Percentiles rank a stretch among this genome's conserved stretches.
These are phyloP conservation scores for Mortierella sp. DNA, from an alignment of 371 early-diverging fungal species.

Conservation along the genomic window DNA sequence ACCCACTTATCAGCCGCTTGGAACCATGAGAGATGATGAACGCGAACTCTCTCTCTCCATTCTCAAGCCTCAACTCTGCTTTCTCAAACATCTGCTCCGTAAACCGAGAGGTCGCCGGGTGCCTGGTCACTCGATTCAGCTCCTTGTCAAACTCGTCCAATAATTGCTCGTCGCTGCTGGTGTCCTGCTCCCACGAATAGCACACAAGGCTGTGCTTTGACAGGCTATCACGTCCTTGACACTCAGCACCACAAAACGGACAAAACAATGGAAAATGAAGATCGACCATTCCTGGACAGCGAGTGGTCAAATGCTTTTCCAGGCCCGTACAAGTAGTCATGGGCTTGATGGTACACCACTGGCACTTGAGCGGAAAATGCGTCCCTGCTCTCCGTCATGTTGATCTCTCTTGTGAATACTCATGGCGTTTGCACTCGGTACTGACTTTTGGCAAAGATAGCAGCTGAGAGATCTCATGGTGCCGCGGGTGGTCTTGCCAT, in stretches of 20 bases:
- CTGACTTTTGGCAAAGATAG: conserved; percentile 1
- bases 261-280: not conserved
- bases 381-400: not conserved
- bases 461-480: not conserved
- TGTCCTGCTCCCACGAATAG: conserved; percentile 14
- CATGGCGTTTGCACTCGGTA: not conserved
- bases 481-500: too few species aligned
- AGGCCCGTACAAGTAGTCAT: not conserved
- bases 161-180: conserved; percentile 1
- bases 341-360: not conserved
- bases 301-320: not conserved
- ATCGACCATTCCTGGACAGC: not conserved
- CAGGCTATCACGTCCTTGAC: not conserved
- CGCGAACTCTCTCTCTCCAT: conserved; percentile 8
- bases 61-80: conserved; percentile 24
- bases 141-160: conserved; percentile 19
- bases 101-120: conserved; percentile 17
- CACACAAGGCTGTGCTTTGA: not conserved
- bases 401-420: not conserved
- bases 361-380: conserved; percentile 15
- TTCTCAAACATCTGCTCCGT: conserved; percentile 19
- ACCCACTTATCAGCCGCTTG: conserved; percentile 7
- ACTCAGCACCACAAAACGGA: not conserved
- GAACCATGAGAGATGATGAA: conserved; percentile 2
- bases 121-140: conserved; percentile 5